Base-by-base conservation (phyloP, 768 basidiomycete species). In the Plicaturopsis crispa region DNA sequence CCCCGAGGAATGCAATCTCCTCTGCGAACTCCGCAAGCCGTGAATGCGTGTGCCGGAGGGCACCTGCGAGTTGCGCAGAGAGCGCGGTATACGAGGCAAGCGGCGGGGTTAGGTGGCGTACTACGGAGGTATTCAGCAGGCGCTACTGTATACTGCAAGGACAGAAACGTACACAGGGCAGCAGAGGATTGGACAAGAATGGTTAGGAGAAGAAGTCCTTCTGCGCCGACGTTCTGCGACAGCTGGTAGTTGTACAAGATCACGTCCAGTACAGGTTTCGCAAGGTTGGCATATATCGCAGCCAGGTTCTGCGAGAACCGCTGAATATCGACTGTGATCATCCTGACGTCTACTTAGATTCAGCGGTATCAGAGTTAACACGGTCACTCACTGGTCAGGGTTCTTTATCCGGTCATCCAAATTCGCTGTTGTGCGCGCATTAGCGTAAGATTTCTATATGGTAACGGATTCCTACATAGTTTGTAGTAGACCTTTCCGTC, bases 191-290 rank as follows among this genome's bases (percentile, higher is more conserved):
- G 92, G 4, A 97, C 87, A 16, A 91, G 58, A 28, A 93, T 59
- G 1, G 88, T 93, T 22, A 97, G 67, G 14, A 84, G 67, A 17
- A 94, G 61, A 11, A 96, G 69, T 21, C 89, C 91, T 56, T 98
- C 94, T 4, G 91, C 92, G 12, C 94, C 94, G 22, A 97, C 89
- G 49, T 92, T 96, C 48, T 81, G 80, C 4, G 90, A 87, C 5
- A 98, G 69, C 54, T 97, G 93, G 47, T 90, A 93, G 60, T 97
- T 97, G 64, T 97, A 98, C 8, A 98, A 65, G 33, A 94, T 88
- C 33, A 87, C 84, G 51, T 97, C 94, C 24, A 96, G 72, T 12
- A 84, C 69, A 5, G 94, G 94, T 61, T 98, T 98, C 19, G 92
- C 92, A 26, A 97, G 63, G 56, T 97, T 97, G 12, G 80, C 76